Evolutionary conservation across 768 basidiomycete genomes (phyloP), one percentile per base, ranked within the genome.

Genomic region (Termitomyces sp.): DNA sequence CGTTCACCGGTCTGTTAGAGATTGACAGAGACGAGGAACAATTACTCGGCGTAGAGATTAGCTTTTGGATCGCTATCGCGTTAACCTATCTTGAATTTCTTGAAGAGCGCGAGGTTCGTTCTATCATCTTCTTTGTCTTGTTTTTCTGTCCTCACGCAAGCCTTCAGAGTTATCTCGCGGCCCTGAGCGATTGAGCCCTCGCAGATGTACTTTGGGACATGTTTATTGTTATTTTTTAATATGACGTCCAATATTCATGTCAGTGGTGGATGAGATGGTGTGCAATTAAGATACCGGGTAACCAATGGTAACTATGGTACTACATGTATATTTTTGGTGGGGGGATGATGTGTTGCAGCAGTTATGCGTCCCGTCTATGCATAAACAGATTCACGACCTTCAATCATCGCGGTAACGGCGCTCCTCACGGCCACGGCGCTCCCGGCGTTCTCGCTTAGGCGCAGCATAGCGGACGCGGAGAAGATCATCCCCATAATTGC

Each of bases 81-180:
- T 65, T 91, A 61, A 84, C 88, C 3, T 93, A 91, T 65, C 68
- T 89, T 12, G 88, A 89, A 55, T 92, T 89, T 63, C 67, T 92
- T 61, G 81, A 80, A 61, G 89, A 91, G 60, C 77, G 88, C 61
- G 89, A 91, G 74, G 91, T 89, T 58, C 56, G 85, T 68, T 38
- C 25, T 22, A 33, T 51, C 16, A 29, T 45, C 9, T n/a, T 13
- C 13, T 3, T 9, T 29, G 29, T 22, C 22, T 32, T 27, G 18
- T n/a, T 45, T 2, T 20, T 18, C 9, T 35, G 32, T 52, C 12
- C 32, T 56, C 42, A 50, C 44, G 31, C 44, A 27, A 27, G 27
- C 27, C n/a, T 49, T n/a, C 36, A 84, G 83, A 82, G 82, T 56
- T 84, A 84, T 63, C 67, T 84, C 6, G 82, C 81, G 27, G 82